Base-by-base conservation (phyloP, 2,329 filamentous ascomycete genomes). In the Teratosphaeria viscida region DNA sequence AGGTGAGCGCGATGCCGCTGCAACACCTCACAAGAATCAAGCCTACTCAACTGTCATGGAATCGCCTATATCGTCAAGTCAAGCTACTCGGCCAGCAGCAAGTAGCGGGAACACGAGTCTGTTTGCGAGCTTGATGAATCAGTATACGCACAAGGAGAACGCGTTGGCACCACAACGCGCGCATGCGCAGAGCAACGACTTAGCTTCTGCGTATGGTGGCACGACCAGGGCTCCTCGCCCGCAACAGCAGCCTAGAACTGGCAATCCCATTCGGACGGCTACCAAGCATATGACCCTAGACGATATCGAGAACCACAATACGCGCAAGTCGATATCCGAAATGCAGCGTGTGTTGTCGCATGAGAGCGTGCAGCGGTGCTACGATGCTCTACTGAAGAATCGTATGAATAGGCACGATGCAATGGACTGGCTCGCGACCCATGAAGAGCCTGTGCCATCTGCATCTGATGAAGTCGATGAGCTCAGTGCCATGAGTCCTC, bases 391-490 rank as follows among this genome's bases (percentile, higher is more conserved):
- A 29, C 57, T 78, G 1, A 65, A 68, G 16, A 78, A 77, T 57
- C 78, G 76, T 23, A 81, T 82, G 1, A 79, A 83, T 61, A 80
- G 78, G 59, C 78, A 83, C 26, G 79, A 82, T 66, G 81, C 86
- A 1, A 72, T 81, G 60, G 74, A 76, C 2, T 72, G 75, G 57
- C 66, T 85, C 47, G 74, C 74, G 2, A 69, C 70, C n/a, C 75
- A 77, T 43, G 60, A 57, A 35, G 64, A 66, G 19, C 32, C 35
- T 5, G 14, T 23, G 34, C 32, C 32, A 10, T 10, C 5, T 16
- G 55, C 61, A 6, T 67, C 60, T 4, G 62, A 67, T 32, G 56
- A 57, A 26, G 53, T 49, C 2, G 70, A 72, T 60, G 65, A 69
- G 43, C 61, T 71, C 1, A 58, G 64, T 8, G 57, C 63, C 34